Percentiles rank a stretch among this genome's conserved stretches.
phyloP scores from a whole-genome alignment of 2,329 filamentous ascomycete genomes.

The Rhinocladiella mackenziei region DNA sequence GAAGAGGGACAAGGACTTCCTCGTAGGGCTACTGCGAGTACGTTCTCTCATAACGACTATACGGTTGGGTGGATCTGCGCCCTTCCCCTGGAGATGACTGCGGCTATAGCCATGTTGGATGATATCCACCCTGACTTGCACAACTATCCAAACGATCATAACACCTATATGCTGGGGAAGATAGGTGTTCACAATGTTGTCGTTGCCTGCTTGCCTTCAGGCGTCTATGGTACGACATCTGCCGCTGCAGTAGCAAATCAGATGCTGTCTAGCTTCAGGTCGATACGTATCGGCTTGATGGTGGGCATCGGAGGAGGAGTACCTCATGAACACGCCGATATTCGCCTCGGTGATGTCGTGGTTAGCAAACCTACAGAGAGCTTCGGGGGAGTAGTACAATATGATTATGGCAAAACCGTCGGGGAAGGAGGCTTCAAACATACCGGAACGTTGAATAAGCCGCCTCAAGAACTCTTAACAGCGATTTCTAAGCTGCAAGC shows the following conservation, averaged over 20 bases:
- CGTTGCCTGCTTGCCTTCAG: constrained; percentile 20
- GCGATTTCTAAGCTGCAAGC: constrained; percentile 2
- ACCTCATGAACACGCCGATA: constrained; percentile 19
- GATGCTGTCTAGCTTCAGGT: constrained; percentile 25
- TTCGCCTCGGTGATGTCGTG: constrained; percentile 31
- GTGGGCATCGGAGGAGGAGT: constrained; percentile 32
- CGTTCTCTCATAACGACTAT: constrained; percentile 19
- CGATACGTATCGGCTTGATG: constrained; percentile 28
- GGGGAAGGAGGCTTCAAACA: constrained; percentile 24
- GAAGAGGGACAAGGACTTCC: too few relatives aligned
- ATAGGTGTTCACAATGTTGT: constrained; percentile 29
- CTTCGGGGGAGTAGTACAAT: constrained; percentile 29
- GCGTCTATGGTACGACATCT: constrained; percentile 20
- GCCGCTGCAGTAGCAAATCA: constrained; percentile 25
- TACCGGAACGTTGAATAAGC: constrained; percentile 26
- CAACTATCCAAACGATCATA: constrained; percentile 3
- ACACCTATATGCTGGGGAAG: constrained; percentile 20
- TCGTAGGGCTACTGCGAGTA: background rate
- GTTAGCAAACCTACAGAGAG: constrained; percentile 27
- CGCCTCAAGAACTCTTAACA: constrained; percentile 25
- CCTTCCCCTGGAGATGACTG: constrained; percentile 30
- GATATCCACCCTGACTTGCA: constrained; percentile 19
- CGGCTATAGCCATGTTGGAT: constrained; percentile 30
- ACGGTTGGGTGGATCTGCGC: constrained; percentile 33
- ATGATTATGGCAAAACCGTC: constrained; percentile 22